Evolutionary conservation across 106 monocot species (phyloP), one percentile per base, ranked within the genome.

Genomic region (Dioscorea dumetorum): DNA sequence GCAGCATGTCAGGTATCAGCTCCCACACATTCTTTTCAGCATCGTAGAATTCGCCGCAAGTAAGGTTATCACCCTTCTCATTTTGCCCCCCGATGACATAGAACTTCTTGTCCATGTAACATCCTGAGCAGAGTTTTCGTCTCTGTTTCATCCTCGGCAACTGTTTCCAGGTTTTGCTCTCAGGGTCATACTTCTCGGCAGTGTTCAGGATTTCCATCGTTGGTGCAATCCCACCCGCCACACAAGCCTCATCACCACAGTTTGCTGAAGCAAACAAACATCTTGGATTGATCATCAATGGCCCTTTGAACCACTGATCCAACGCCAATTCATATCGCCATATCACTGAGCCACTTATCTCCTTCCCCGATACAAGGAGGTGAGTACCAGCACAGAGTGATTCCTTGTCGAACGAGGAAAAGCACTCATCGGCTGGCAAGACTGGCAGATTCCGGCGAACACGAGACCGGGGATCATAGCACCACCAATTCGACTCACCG

Each of bases 31-130:
- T 70, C 60, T 50, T 74, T 48, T 28, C 41, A 12, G 54, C 35
- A 34, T 80, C 80, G 24, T 70, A 80, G 49, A 33, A 60, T 15
- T 80, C 80, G 2, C 70, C 80, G 48, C 80, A 80, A 24, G 65
- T 60, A 22, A 80, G 74, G 21, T 71, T 66, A 31, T 66, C 70
- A 17, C 74, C 74, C 17, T 60, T 70, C 74, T 80, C 80, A 41
- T 80, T 57, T 32, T 80, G 74, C 21, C 80, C 80, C 0, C 80
- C 80, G 3, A 80, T 66, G 15, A 80, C 80, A 13, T 70, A 80
- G 21, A 80, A 74, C 70, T 70, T 80, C 17, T 35, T 32, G 17
- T 80, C 80, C 80, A 80, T 80, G 28, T 61, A 80, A 65, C 69
- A 80, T 5, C 80, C 80, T 3, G 74, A 58, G 28, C 74, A 80